A percentile compares a stretch with the other conserved stretches of the same genome.
These are phyloP conservation scores for Avicennia marina DNA, from an alignment of 257 asterid genomes.

Conservation along the genomic window DNA sequence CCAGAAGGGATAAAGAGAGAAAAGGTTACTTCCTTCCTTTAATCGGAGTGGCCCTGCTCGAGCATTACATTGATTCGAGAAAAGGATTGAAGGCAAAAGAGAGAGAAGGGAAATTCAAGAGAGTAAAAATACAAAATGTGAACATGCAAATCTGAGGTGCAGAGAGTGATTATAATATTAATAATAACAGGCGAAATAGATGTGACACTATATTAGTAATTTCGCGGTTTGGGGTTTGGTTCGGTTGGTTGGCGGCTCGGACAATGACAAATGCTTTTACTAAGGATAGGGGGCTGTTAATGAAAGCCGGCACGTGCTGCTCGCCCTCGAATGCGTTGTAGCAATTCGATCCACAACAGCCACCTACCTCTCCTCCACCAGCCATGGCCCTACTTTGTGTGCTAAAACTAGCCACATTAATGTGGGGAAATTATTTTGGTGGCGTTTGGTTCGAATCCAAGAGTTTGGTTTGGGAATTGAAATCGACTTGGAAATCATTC, in stretches of 20 bases:
- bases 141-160: slow-evolving; percentile 33
- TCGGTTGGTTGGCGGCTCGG: slow-evolving; percentile 37
- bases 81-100: slow-evolving; percentile 1
- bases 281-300: no score
- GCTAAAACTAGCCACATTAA: no score
- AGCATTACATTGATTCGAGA: slow-evolving; percentile 24
- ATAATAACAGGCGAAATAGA: no score
- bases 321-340: slow-evolving; percentile 26
- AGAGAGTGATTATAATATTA: slow-evolving; percentile 2
- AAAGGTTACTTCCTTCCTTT: slow-evolving; percentile 8
- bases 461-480: no score
- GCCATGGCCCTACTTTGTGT: no score
- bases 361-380: slow-evolving; percentile 50
- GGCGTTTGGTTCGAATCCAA: no score
- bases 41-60: no score
- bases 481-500: no score
- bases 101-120: neutral
- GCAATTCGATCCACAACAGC: slow-evolving; percentile 20
- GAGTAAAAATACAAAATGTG: slow-evolving; percentile 10
- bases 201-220: no score
- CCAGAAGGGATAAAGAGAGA: slow-evolving; percentile 14
- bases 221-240: slow-evolving; percentile 54
- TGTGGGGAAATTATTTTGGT: no score
- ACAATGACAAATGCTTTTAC: slow-evolving; percentile 30
- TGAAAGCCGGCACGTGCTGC: slow-evolving; percentile 46